phyloP scores from a whole-genome alignment of 192 early-diverging fungal species.

The Coemansia guatemalensis region DNA sequence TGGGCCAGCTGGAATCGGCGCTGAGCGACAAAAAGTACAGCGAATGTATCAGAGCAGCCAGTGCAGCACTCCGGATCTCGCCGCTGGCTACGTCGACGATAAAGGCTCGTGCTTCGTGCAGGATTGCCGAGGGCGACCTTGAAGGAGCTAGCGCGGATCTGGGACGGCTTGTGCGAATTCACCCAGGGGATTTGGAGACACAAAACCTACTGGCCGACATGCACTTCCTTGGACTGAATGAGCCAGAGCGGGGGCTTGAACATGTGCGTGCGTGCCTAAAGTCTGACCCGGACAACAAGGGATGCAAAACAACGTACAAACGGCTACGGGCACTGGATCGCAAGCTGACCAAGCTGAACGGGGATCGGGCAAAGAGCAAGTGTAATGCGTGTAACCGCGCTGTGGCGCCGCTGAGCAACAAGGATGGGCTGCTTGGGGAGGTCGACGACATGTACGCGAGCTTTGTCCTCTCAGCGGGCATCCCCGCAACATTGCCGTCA shows the following conservation, averaged over 20 bases:
- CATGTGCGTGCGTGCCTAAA: constrained; percentile 83
- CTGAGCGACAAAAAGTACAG: constrained; percentile 50
- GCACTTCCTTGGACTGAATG: constrained; percentile 66
- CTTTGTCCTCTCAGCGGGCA: constrained; percentile 22
- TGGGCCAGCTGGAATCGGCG: constrained; percentile 42
- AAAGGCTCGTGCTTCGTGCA: constrained; percentile 69
- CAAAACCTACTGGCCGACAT: constrained; percentile 68
- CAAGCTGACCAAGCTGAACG: constrained; percentile 60
- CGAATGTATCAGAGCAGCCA: constrained; percentile 56
- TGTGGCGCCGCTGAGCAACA: constrained; percentile 33
- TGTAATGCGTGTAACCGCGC: constrained; percentile 56
- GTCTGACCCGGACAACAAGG: constrained; percentile 89
- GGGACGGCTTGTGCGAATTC: constrained; percentile 73
- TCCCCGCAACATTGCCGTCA: constrained; percentile 26
- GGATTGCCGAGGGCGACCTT: constrained; percentile 69
- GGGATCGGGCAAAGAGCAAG: constrained; percentile 56
- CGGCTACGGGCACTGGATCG: constrained; percentile 76
- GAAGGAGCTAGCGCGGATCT: constrained; percentile 84
- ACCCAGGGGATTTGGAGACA: constrained; percentile 63
- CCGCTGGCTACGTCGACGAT: constrained; percentile 60
- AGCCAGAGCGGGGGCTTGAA: constrained; percentile 66
- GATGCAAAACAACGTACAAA: constrained; percentile 76
- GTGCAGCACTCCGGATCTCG: constrained; percentile 56
- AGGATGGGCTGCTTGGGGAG: constrained; percentile 37
- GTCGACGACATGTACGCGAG: constrained; percentile 36